phyloP scores from a whole-genome alignment of 2,329 filamentous ascomycete genomes.

The Epichloe amarillans region DNA sequence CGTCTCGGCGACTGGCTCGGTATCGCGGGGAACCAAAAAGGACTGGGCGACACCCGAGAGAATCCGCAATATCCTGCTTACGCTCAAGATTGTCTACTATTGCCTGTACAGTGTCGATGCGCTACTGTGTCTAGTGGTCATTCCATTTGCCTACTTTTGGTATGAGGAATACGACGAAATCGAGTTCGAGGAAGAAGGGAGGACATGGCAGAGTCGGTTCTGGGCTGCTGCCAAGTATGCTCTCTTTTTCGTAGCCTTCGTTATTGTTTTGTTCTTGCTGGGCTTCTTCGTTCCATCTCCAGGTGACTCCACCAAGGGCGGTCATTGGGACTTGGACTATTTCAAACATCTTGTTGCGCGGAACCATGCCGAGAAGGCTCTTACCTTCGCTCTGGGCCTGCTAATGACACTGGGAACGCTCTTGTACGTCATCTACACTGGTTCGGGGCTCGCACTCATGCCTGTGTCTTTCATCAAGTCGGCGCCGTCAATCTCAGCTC shows the following conservation, averaged over 20 bases:
- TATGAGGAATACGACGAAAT: constrained; percentile 96
- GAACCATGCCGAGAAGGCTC: constrained; percentile 81
- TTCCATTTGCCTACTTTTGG: constrained; percentile 96
- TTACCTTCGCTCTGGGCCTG: constrained; percentile 83
- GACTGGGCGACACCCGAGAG: constrained; percentile 82
- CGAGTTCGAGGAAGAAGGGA: constrained; percentile 67
- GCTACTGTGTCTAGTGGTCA: constrained; percentile 72
- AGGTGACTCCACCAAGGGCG: constrained; percentile 45
- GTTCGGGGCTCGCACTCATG: constrained; percentile 73
- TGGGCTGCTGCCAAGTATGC: constrained; percentile 88
- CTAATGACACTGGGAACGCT: constrained; percentile 76
- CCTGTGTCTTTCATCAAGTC: constrained; percentile 88
- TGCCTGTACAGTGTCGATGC: constrained; percentile 84
- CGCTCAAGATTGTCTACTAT: constrained; percentile 84
- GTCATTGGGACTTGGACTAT: constrained; percentile 71
- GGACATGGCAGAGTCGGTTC: constrained; percentile 57
- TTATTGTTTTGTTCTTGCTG: constrained; percentile 73
- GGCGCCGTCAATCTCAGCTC: constrained; percentile 72
- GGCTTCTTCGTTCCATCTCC: constrained; percentile 88
- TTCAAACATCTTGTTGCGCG: constrained; percentile 67
- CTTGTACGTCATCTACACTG: constrained; percentile 80
- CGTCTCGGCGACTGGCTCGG: constrained; percentile 73
- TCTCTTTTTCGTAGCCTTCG: constrained; percentile 64
- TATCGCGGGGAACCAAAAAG: constrained; percentile 75
- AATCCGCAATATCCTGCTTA: constrained; percentile 64